Base-by-base conservation (phyloP, 306 rosid species). In the Vigna radiata region DNA sequence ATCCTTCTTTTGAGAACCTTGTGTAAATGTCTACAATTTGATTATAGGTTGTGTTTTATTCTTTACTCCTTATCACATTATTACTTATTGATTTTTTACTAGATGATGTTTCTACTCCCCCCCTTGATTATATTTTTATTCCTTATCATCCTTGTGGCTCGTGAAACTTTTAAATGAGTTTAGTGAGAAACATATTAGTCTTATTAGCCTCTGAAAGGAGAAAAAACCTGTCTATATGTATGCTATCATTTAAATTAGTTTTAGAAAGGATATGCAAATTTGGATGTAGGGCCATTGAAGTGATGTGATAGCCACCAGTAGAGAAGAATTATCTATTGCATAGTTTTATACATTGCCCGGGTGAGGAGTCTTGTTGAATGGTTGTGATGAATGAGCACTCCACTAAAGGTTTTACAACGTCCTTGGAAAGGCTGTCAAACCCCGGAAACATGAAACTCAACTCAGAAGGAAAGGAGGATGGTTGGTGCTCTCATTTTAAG, bases 191-290 rank as follows among this genome's bases (percentile, higher is more conserved):
- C 37, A 54, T 39, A 48, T 3, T 58, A 41, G 48, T 48, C 13
- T 17, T 55, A 13, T 10, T 25, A 23, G 50, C 68, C 50, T 63
- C 9, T 29, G 50, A 46, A 31, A 39, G 48, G 5, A 17, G 46
- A 29, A 48, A 18, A 60, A 14, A 21, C 7, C 44, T 39, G 0
- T 39, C 15, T 55, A 8, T 61, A 23, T 74, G 43, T 39, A 50
- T 81, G 58, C 58, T 74, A 15, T 75, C 46, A 23, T 81, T 80
- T 48, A 68, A 68, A 59, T 54, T 59, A 49, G 59, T 59, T 81
- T 49, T 18, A 59, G 77, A 59, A 50, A 59, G 69, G 55, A 59
- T 31, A 16, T n/a, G 27, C 21, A 66, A 33, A 8, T 66, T 47
- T 74, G 37, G 53, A 48, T 31, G 9, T 16, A 70, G 52, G 5